Conservation (phyloP, 2,329 filamentous ascomycete species). For the Epichloe elymi region DNA sequence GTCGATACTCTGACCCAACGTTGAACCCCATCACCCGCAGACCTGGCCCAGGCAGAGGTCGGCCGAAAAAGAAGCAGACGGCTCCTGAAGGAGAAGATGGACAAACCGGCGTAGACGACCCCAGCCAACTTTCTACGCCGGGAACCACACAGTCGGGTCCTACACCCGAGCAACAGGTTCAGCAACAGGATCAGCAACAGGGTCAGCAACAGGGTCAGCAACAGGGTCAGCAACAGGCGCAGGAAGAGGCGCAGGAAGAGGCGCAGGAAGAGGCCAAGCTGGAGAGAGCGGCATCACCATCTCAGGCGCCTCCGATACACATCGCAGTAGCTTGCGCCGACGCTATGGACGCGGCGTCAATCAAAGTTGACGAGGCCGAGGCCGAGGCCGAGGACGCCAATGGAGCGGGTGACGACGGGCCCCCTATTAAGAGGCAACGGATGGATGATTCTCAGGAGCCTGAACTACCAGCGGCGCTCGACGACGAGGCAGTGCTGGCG, state of each 20-base stretch:
- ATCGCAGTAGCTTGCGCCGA: neutral
- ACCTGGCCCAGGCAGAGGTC: slow-evolving; percentile 43
- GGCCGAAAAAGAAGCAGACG: slow-evolving; percentile 31
- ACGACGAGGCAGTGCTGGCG: slow-evolving; percentile 36
- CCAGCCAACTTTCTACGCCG: neutral
- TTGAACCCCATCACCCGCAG: slow-evolving; percentile 46
- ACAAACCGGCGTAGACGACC: neutral
- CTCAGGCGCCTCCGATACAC: neutral
- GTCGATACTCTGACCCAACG: slow-evolving; percentile 34
- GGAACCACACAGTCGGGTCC: neutral
- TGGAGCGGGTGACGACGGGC: slow-evolving; percentile 20
- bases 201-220: neutral
- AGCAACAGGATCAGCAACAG: neutral
- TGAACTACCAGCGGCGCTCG: slow-evolving; percentile 21
- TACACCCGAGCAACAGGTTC: neutral
- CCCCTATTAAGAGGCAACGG: slow-evolving; percentile 27
- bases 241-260: neutral
- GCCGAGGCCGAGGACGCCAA: slow-evolving; percentile 10
- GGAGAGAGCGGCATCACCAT: neutral
- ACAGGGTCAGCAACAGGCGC: neutral
- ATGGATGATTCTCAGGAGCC: slow-evolving; percentile 20
- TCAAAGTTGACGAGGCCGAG: slow-evolving; percentile 5
- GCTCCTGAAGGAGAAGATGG: neutral
- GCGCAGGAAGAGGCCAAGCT: too few species aligned
- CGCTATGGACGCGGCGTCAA: neutral